Evolutionary conservation across 805 yeast genomes (phyloP), one percentile per base, ranked within the genome.

Genomic region (Helenozyma rhizophorensis): DNA sequence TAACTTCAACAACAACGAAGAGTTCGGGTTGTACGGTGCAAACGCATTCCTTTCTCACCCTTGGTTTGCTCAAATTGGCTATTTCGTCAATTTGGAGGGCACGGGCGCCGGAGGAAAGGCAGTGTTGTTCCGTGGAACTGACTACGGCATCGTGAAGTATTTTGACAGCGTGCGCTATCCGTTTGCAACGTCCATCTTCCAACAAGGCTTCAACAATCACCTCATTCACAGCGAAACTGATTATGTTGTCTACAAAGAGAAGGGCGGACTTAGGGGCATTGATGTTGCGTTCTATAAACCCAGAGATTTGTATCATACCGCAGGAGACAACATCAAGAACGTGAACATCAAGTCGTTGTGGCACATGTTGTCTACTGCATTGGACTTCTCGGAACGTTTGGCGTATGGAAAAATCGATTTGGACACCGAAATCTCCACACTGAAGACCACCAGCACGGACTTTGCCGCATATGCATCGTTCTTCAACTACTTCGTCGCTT

Each of bases 91-190:
- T 53, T 62, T 88, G 42, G 97, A 88, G 63, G 96, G 96, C 12
- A 85, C 96, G 0, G 96, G 96, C 2, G 83, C 93, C 1, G 96
- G 96, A 16, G 89, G 93, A 4, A 76, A 82, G 44, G 84, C 96
- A 1, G 68, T 85, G 14, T 60, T 88, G 30, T 87, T 89, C 55
- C 72, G 96, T 56, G 79, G 88, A n/a, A 77, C 94, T 0, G 94
- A 87, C 51, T 70, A 70, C 40, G 84, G 83, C 1, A 75, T 86
- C 9, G 76, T 83, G 2, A 72, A 73, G 39, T 71, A 76, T 43
- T 72, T 73, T 41, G 55, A 67, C 14, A 66, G 68, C 3, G 89
- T 76, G 1, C 60, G 74, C 36, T 65, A 65, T 28, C 96, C 96
- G 0, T 86, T 77, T 62, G 96, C 83, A 3, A 76, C 78, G 34